Percentiles rank a stretch among this genome's conserved stretches.
Evolutionary conservation across 2,329 filamentous ascomycete genomes (phyloP).

Genomic region (Pseudogymnoascus sp.): DNA sequence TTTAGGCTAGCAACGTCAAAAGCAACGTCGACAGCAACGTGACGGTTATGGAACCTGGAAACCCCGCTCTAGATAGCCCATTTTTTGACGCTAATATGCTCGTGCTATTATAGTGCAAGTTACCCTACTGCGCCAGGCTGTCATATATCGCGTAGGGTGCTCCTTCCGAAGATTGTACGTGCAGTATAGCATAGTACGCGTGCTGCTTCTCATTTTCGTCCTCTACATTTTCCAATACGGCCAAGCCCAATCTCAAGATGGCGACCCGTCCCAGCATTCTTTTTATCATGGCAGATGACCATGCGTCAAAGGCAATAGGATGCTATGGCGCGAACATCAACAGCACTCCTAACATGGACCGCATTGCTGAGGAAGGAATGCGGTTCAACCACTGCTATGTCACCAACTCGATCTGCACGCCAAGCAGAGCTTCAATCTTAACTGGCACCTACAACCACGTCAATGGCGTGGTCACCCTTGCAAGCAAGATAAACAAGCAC

Average conservation of each 20-base stretch:
- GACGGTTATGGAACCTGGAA: not conserved
- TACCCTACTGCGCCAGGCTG: not conserved
- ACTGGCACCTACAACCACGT: slow-evolving; percentile 46
- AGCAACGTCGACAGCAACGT: not conserved
- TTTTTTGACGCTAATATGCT: not conserved
- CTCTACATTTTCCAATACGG: not conserved
- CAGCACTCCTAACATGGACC: slow-evolving; percentile 43
- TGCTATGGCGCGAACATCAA: slow-evolving; percentile 45
- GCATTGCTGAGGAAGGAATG: slow-evolving; percentile 42
- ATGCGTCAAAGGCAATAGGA: slow-evolving; percentile 42
- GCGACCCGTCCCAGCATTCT: slow-evolving; percentile 32
- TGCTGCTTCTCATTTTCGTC: not conserved
- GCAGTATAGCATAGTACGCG: not conserved
- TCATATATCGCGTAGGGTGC: not conserved
- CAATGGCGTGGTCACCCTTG: slow-evolving; percentile 43
- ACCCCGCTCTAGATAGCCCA: not conserved
- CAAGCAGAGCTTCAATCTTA: slow-evolving; percentile 42
- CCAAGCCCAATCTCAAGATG: slow-evolving; percentile 1
- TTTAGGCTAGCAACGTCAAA: not conserved
- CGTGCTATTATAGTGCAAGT: not conserved
- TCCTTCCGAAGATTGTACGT: not conserved
- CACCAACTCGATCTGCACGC: slow-evolving; percentile 46
- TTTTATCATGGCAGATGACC: slow-evolving; percentile 49
- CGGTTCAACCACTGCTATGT: slow-evolving; percentile 47
- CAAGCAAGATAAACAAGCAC: slow-evolving; percentile 41